Evolutionary conservation across 129 eudicot species (phyloP).

Genomic region (Flaveria linearis): DNA sequence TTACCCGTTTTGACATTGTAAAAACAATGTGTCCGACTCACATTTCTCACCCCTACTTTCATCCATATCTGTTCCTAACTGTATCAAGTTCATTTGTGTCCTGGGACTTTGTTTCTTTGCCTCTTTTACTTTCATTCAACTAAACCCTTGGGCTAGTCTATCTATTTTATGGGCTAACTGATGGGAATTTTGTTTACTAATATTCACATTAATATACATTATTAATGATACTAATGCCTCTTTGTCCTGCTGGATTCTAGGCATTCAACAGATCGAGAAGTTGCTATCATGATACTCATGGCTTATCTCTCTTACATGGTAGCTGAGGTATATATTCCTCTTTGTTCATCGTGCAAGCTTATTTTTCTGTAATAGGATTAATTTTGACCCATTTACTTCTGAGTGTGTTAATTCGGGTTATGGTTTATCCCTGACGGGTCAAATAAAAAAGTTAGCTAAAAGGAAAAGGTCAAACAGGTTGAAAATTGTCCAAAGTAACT

Average conservation of each 20-base stretch:
- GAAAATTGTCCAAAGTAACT: neutral
- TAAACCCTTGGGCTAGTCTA: neutral
- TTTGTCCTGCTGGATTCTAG: slow-evolving; percentile 38
- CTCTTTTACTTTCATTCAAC: neutral
- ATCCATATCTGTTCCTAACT: neutral
- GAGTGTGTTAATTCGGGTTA: slow-evolving; percentile 1
- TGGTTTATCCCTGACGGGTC: neutral
- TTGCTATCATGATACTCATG: slow-evolving; percentile 84
- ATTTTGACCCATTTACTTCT: neutral
- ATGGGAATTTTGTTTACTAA: neutral
- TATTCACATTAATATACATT: neutral
- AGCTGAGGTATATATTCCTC: slow-evolving; percentile 58
- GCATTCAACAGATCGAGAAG: slow-evolving; percentile 83
- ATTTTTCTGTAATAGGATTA: neutral
- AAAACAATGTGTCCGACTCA: neutral
- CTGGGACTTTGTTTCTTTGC: neutral
- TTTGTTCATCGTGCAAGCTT: neutral
- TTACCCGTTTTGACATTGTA: neutral
- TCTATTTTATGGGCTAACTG: neutral
- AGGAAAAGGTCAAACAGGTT: neutral
- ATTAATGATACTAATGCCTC: slow-evolving; percentile 1
- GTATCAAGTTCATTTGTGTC: neutral
- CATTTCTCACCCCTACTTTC: neutral
- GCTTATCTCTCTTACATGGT: slow-evolving; percentile 74
- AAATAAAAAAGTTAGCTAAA: neutral